A percentile compares a stretch with the other conserved stretches of the same genome.
phyloP scores from a whole-genome alignment of 2,329 filamentous ascomycete species.

The Alternaria consortialis region DNA sequence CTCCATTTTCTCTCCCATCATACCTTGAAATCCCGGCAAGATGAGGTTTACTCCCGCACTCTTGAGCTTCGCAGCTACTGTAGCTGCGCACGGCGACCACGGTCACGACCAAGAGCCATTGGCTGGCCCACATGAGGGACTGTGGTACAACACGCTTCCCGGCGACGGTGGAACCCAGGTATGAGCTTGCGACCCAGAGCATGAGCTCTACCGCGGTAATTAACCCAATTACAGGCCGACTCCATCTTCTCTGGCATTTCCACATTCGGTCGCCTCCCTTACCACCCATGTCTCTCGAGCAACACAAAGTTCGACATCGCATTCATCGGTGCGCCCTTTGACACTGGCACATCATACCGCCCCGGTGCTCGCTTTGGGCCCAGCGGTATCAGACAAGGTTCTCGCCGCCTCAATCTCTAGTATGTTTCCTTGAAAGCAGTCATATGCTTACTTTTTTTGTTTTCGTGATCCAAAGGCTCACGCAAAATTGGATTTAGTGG shows the following conservation, averaged over 20 bases:
- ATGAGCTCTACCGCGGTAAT: background rate
- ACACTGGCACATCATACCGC: constrained; percentile 85
- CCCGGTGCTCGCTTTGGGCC: constrained; percentile 86
- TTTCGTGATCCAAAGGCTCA: constrained; percentile 54
- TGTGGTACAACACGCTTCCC: constrained; percentile 86
- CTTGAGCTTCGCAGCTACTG: constrained; percentile 58
- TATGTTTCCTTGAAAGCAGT: constrained; percentile 60
- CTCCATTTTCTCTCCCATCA: constrained; percentile 7
- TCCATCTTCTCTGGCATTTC: constrained; percentile 89
- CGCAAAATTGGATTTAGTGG: constrained; percentile 69
- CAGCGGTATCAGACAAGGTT: constrained; percentile 85
- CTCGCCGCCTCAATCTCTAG: constrained; percentile 86
- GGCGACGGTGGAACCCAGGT: constrained; percentile 87
- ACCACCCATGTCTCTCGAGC: constrained; percentile 77
- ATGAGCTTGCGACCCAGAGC: constrained; percentile 23
- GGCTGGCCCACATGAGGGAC: constrained; percentile 73
- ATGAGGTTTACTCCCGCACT: constrained; percentile 43
- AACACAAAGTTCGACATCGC: constrained; percentile 83
- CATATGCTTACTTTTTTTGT: constrained; percentile 51
- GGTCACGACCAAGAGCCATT: constrained; percentile 67
- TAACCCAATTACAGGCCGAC: constrained; percentile 68
- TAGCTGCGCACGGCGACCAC: constrained; percentile 67
- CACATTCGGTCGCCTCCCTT: constrained; percentile 82
- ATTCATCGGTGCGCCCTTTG: constrained; percentile 87
- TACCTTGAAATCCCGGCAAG: constrained; percentile 9